Base-by-base conservation (phyloP, 192 early-diverging fungal genomes). In the Chytriomyces sp. region DNA sequence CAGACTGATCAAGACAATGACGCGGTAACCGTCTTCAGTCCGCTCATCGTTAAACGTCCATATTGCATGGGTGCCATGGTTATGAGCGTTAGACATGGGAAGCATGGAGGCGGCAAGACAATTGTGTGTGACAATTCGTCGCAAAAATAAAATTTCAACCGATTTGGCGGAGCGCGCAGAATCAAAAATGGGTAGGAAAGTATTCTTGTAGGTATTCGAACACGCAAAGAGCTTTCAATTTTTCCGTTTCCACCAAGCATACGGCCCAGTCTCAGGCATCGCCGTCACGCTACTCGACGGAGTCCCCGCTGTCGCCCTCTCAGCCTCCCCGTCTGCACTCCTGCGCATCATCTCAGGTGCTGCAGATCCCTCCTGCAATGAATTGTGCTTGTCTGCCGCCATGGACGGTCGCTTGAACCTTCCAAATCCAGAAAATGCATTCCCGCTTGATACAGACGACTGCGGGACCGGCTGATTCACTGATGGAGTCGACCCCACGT, bases 181-280 rank as follows among this genome's bases (percentile, higher is more conserved):
- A n/a, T n/a, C n/a, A n/a, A n/a, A n/a, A n/a, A n/a, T n/a, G n/a
- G n/a, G n/a, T n/a, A n/a, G n/a, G n/a, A n/a, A n/a, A n/a, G n/a
- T n/a, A n/a, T n/a, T n/a, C n/a, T n/a, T n/a, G n/a, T n/a, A n/a
- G n/a, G n/a, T n/a, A n/a, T n/a, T n/a, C n/a, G n/a, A n/a, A n/a
- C n/a, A n/a, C n/a, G n/a, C n/a, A n/a, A n/a, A 49, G 14, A 49
- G 22, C 0, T 49, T 12, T 49, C 44, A 49, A 0, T 12, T 49
- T 49, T 49, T 49, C 44, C 44, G 44, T 49, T 49, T 49, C 44
- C 44, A 49, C 44, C 44, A 49, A 49, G 44, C 44, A 49, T 49
- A 22, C 14, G 44, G 22, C 44, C 12, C 44, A 49, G 12, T 49
- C 44, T 49, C 44, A 49, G 44, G 44, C 44, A 22, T 49, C 12